Evolutionary conservation across 1,139 yeast species (phyloP).

Genomic region (Waltiozyma sp.): DNA sequence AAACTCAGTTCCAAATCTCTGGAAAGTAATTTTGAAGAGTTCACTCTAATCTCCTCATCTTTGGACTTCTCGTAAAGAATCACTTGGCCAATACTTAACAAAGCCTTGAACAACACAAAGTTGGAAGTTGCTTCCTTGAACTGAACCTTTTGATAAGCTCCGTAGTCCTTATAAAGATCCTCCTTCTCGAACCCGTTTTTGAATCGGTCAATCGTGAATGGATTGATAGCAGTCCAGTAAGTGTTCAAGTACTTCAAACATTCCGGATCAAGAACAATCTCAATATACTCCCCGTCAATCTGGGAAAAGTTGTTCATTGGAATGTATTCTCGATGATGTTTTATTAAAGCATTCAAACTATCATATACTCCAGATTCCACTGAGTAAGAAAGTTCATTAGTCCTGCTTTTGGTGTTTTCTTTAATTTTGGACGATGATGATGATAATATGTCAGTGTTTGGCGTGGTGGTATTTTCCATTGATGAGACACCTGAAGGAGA

Average conservation of each 20-base stretch:
- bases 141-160: conserved; percentile 7
- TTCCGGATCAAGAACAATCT: conserved; percentile 14
- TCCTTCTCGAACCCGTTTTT: conserved; percentile 15
- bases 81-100: conserved; percentile 14
- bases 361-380: conserved; percentile 11
- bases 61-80: conserved; percentile 8
- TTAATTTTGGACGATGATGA: too few species aligned
- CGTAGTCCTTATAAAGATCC: conserved; percentile 13
- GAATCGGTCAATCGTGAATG: conserved; percentile 2
- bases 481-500: background rate
- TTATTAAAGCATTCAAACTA: conserved; percentile 8
- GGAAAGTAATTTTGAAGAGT: conserved; percentile 7
- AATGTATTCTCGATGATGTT: conserved; percentile 10
- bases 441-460: background rate
- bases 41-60: conserved; percentile 5
- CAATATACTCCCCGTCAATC: conserved; percentile 13
- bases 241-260: conserved; percentile 14
- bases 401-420: too few species aligned
- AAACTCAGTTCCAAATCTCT: conserved; percentile 16
- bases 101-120: conserved; percentile 16
- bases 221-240: conserved; percentile 11
- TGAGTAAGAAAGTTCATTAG: conserved; percentile 8
- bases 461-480: background rate
- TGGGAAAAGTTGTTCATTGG: conserved; percentile 10
- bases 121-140: conserved; percentile 15